Base-by-base conservation (phyloP, 495 filamentous ascomycete genomes). In the Penicillium antarcticum region DNA sequence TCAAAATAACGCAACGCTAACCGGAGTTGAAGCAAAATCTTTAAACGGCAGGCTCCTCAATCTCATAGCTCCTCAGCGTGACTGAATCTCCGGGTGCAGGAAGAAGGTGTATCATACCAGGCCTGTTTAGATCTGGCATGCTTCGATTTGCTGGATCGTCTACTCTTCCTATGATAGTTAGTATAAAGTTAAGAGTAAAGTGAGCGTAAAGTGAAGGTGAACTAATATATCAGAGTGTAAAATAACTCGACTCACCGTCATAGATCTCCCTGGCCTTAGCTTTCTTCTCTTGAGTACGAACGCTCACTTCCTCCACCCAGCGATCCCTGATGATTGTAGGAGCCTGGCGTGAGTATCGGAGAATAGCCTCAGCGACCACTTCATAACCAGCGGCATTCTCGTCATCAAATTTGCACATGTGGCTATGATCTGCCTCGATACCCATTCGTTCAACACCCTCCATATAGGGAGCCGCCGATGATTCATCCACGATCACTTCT, bases 391-490 rank as follows among this genome's bases (percentile, higher is more conserved):
- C 85, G 0, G 89, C 77, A 48, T 75, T 81, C 17, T 82, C 79
- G 55, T 81, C 83, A 26, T 87, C 85, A 53, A 94, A 95, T 60
- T 90, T 94, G 74, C 85, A 91, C 88, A 95, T 94, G 32, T 81
- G 77, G n/a, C 85, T 87, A 63, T 95, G 90, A n/a, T 82, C 85
- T 1, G 87, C 85, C 56, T 92, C 86, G 40, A 95, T 89, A 12
- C 86, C 86, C 58, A 85, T 88, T 40, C 87, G 84, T 47, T 84
- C 83, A 1, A 88, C 87, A 47, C 87, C 86, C 14, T 87, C 85
- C 16, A 87, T 67, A 37, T 87, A 83, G 4, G 89, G 90, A 19
- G 84, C 80, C 0, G 88, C 90, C 1, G 89, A 92, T 21, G 70
- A 70, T 35, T 90, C 79, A 38, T 92, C 89, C 4, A 95, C 90